Evolutionary conservation across 805 yeast species (phyloP).

Genomic region (Candida ponderosae): DNA sequence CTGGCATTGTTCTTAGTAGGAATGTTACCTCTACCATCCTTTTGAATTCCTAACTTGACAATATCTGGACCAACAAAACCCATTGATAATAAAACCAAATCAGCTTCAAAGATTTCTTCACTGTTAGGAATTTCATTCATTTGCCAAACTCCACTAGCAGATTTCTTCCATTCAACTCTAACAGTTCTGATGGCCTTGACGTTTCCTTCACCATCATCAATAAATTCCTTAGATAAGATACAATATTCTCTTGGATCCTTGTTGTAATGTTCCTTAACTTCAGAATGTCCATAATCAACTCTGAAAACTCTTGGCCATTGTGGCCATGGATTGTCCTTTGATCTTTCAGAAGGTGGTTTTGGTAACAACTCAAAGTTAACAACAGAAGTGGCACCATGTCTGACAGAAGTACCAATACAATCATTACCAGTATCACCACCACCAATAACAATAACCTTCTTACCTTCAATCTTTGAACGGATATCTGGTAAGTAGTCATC

Average conservation of each 20-base stretch:
- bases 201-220: slow-evolving; percentile 91
- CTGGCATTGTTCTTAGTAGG: slow-evolving; percentile 43
- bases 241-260: slow-evolving; percentile 97
- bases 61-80: slow-evolving; percentile 97
- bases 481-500: slow-evolving; percentile 75
- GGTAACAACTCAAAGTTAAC: slow-evolving; percentile 92
- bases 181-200: slow-evolving; percentile 94
- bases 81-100: slow-evolving; percentile 88
- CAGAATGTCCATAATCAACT: slow-evolving; percentile 96
- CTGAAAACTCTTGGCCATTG: slow-evolving; percentile 99
- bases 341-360: slow-evolving; percentile 77
- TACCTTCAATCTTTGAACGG: slow-evolving; percentile 65
- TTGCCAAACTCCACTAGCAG: slow-evolving; percentile 96
- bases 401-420: slow-evolving; percentile 93
- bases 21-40: slow-evolving; percentile 83
- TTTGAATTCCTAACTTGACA: slow-evolving; percentile 53
- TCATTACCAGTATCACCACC: slow-evolving; percentile 99
- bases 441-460: slow-evolving; percentile 92
- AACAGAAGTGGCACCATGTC: slow-evolving; percentile 95
- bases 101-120: slow-evolving; percentile 93
- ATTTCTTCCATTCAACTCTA: slow-evolving; percentile 95
- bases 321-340: slow-evolving; percentile 98
- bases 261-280: slow-evolving; percentile 91
- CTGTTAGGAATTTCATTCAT: slow-evolving; percentile 96
- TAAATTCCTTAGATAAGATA: slow-evolving; percentile 89